A percentile compares a stretch with the other conserved stretches of the same genome.
Conservation (phyloP, 2,329 filamentous ascomycete species). For the Epichloe sp. region DNA sequence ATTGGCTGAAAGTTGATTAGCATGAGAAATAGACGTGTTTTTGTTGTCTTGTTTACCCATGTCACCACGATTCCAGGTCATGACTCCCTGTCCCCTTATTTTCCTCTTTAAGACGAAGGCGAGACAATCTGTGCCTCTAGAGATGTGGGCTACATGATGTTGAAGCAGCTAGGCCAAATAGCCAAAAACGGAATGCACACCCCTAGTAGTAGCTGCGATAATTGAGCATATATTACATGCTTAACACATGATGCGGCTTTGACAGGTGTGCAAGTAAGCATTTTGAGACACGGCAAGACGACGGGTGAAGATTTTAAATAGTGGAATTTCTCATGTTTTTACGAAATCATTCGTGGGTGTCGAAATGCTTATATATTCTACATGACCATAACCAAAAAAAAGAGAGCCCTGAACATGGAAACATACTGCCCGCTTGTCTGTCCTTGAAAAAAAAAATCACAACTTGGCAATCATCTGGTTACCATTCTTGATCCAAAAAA, state of each 20-base stretch:
- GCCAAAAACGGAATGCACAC: no score
- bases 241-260: no score
- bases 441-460: constrained; percentile 26
- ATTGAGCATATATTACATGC: no score
- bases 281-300: neutral
- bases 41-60: neutral
- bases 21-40: constrained; percentile 20
- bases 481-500: constrained; percentile 53
- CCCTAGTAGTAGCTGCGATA: no score
- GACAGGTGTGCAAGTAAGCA: no score
- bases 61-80: neutral
- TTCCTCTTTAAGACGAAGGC: no score
- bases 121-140: no score
- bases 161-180: no score
- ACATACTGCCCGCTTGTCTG: neutral
- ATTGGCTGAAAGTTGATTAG: constrained; percentile 15
- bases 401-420: constrained; percentile 4
- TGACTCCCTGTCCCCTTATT: no score
- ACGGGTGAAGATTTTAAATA: neutral
- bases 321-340: neutral
- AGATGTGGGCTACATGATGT: no score
- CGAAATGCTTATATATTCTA: constrained; percentile 11
- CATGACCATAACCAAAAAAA: constrained; percentile 9
- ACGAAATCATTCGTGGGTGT: neutral
- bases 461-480: constrained; percentile 58